Evolutionary conservation across 2,329 filamentous ascomycete species (phyloP).

Genomic region (Albifimbria verrucaria): DNA sequence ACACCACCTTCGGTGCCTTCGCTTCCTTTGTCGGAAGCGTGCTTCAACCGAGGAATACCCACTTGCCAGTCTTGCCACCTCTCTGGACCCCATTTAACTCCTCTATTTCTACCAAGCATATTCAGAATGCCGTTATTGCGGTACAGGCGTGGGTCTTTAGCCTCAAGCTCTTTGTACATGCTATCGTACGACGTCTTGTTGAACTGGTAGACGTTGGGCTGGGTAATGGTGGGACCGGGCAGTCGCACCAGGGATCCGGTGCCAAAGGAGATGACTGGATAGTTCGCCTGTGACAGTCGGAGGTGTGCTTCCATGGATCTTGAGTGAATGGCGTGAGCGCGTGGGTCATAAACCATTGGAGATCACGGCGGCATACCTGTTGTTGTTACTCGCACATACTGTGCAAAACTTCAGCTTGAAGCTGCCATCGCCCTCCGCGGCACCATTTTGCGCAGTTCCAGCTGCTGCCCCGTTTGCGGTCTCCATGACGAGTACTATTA

Average conservation of each 20-base stretch:
- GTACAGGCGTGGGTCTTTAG: constrained; percentile 85
- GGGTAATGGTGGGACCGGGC: constrained; percentile 83
- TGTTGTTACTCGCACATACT: constrained; percentile 98
- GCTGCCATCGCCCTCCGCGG: constrained; percentile 49
- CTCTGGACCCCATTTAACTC: constrained; percentile 93
- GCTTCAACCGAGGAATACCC: constrained; percentile 76
- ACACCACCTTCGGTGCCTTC: constrained; percentile 82
- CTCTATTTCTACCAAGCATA: constrained; percentile 90
- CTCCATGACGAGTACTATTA: constrained; percentile 34
- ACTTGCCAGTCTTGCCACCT: constrained; percentile 97
- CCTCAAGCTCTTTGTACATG: constrained; percentile 87
- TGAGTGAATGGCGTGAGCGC: constrained; percentile 2
- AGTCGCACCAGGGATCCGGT: constrained; percentile 92
- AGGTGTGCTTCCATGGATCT: constrained; percentile 91
- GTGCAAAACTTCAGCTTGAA: constrained; percentile 97
- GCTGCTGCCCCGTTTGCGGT: constrained; percentile 34
- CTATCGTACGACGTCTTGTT: constrained; percentile 93
- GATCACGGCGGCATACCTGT: constrained; percentile 60
- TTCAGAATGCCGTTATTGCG: constrained; percentile 88
- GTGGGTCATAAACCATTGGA: background rate
- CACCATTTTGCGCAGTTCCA: constrained; percentile 36
- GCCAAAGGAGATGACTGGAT: constrained; percentile 97
- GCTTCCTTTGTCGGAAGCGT: constrained; percentile 72
- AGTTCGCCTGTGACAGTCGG: constrained; percentile 78
- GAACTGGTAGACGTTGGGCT: constrained; percentile 97